Conservation (phyloP, 352 stramenopile genomes). For the Pythium plurisporium region DNA sequence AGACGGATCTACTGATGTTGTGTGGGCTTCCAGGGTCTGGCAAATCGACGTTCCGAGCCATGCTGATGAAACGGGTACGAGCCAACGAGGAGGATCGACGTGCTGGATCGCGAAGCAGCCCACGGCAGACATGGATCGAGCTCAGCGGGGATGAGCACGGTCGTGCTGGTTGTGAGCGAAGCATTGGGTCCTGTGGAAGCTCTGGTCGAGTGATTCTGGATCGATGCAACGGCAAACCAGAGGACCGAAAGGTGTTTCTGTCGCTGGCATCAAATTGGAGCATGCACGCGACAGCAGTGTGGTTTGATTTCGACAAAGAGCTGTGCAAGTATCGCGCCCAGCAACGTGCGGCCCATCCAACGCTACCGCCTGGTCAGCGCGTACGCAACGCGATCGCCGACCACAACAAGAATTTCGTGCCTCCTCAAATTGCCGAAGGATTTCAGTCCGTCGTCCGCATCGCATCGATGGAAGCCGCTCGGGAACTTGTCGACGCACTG, state of each 20-base stretch:
- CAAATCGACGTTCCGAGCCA: slow-evolving; percentile 55
- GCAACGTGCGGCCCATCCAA: slow-evolving; percentile 37
- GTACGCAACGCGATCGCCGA: slow-evolving; percentile 39
- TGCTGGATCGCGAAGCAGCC: neutral
- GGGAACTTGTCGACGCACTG: slow-evolving; percentile 29
- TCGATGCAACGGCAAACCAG: slow-evolving; percentile 45
- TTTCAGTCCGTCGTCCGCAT: slow-evolving; percentile 48
- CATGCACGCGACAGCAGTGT: slow-evolving; percentile 51
- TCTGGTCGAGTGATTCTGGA: slow-evolving; percentile 40
- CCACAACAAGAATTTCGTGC: slow-evolving; percentile 36
- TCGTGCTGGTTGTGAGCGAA: slow-evolving; percentile 33
- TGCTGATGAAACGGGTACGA: slow-evolving; percentile 33
- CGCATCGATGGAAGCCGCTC: slow-evolving; percentile 44
- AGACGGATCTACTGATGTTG: slow-evolving; percentile 48
- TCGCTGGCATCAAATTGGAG: slow-evolving; percentile 42
- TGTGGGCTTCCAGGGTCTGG: slow-evolving; percentile 54
- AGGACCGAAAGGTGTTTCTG: slow-evolving; percentile 41
- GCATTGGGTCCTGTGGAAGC: slow-evolving; percentile 17
- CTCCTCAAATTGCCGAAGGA: slow-evolving; percentile 37
- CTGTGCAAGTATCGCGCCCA: slow-evolving; percentile 48
- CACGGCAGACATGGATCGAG: slow-evolving; percentile 28
- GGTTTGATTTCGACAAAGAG: slow-evolving; percentile 43
- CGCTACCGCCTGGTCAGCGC: slow-evolving; percentile 35
- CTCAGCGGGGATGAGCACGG: slow-evolving; percentile 51
- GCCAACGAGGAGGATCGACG: slow-evolving; percentile 9